Base-by-base conservation (phyloP, 108 stramenopile genomes). In the Nitzschia putrida region DNA sequence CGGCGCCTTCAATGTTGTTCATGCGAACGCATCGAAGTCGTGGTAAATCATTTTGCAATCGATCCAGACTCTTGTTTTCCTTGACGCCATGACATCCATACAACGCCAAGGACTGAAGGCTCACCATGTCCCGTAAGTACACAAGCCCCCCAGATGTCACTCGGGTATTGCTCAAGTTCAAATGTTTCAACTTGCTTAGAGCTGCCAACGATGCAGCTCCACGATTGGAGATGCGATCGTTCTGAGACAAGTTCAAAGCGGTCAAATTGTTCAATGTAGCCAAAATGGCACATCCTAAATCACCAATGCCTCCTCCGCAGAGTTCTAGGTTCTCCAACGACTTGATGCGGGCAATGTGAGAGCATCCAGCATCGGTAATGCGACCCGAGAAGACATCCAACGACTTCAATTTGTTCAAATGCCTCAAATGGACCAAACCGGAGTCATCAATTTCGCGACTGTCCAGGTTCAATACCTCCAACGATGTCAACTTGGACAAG, bases 371-470 rank as follows among this genome's bases (percentile, higher is more conserved):
- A 61, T 94, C 90, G 10, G 88, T 87, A 64, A 94, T 81, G 13
- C 88, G 71, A 14, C 87, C 88, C 0, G 90, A 90, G 64, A 94
- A 94, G 13, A 94, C 68, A 64, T 94, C 93, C 41, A 94, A 50
- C 23, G 83, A 83, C 51, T 82, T 83, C 43, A 94, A 74, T 22
- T 81, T 61, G n/a, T 64, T 69, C 26, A 93, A 63, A 42, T 52
- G 47, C 20, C 66, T 67, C 39, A 94, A 57, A 76, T 84, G 77
- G 10, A 54, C 69, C 54, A 94, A 50, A 37, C 93, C 90, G 34
- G 77, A 78, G 64, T 94, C 90, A n/a, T 78, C 75, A 40, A 94
- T 89, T 8, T 90, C 90, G 23, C 93, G 75, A 60, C 84, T 84
- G 60, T 94, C 93, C 37, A 94, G 61, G 69, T 91, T 94, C 34